These are phyloP conservation scores for Psilocybe sp. DNA, from an alignment of 768 basidiomycete genomes.

Conservation along the genomic window DNA sequence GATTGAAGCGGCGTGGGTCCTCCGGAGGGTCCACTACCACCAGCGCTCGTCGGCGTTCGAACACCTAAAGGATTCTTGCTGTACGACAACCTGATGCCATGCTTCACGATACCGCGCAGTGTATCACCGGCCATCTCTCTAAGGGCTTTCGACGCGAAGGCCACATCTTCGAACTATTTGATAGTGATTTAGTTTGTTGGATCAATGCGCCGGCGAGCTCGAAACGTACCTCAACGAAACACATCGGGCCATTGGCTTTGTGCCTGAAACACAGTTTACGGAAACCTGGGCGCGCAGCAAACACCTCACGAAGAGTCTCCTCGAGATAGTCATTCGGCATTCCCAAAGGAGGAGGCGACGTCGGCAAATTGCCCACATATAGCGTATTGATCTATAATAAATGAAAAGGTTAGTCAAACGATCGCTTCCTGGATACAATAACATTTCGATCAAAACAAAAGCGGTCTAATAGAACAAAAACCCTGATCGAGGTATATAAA, in stretches of 20 bases:
- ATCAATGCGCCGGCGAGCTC: conserved; percentile 27
- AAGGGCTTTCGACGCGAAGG: conserved; percentile 81
- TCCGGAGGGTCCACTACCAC: conserved; percentile 20
- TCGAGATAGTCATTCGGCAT: conserved; percentile 82
- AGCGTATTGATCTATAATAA: conserved; percentile 82
- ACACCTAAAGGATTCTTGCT: conserved; percentile 98
- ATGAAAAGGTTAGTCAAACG: conserved; percentile 5
- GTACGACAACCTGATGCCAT: conserved; percentile 92
- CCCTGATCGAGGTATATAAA: background rate
- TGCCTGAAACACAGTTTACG: conserved; percentile 92
- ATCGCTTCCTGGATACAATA: conserved; percentile 1
- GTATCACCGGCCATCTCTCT: conserved; percentile 88
- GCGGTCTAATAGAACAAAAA: conserved; percentile 2
- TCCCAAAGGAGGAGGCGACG: conserved; percentile 66
- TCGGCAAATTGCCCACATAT: conserved; percentile 98
- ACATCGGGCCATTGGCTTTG: conserved; percentile 98
- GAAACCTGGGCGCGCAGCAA: conserved; percentile 77
- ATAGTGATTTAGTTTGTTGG: conserved; percentile 30
- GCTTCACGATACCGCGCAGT: conserved; percentile 90
- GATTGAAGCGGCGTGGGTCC: conserved; percentile 42
- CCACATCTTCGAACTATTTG: conserved; percentile 85
- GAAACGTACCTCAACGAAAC: conserved; percentile 86
- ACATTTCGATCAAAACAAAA: conserved; percentile 1
- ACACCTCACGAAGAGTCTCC: conserved; percentile 80
- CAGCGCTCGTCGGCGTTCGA: conserved; percentile 69